Conservation (phyloP, 805 yeast species). For the Metschnikowia shivogae region DNA sequence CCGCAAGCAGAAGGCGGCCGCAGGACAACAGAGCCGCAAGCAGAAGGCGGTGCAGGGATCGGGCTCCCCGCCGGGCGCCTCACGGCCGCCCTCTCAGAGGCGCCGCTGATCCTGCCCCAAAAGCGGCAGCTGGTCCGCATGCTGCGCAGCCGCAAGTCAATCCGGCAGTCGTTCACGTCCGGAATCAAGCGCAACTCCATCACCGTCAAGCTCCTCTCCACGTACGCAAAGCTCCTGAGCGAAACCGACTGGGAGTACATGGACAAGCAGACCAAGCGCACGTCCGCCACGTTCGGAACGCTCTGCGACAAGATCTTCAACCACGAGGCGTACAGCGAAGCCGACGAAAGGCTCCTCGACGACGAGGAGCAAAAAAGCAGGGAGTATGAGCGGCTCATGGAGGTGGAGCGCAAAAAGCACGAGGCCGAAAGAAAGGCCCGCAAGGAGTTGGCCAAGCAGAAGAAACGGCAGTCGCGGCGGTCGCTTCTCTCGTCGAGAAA, state of each 20-base stretch:
- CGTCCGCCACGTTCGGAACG: conserved; percentile 74
- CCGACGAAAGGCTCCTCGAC: conserved; percentile 44
- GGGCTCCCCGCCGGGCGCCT: background rate
- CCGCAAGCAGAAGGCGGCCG: background rate
- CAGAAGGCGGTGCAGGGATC: background rate
- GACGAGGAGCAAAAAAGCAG: conserved; percentile 40
- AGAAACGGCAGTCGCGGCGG: conserved; percentile 37
- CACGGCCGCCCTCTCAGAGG: conserved; percentile 1
- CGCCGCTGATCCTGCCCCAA: conserved; percentile 7
- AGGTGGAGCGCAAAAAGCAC: conserved; percentile 43
- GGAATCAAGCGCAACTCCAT: conserved; percentile 64
- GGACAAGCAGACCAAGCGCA: conserved; percentile 69
- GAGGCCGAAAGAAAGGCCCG: conserved; percentile 51
- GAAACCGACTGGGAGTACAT: conserved; percentile 66
- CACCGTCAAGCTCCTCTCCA: conserved; percentile 64
- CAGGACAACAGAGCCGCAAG: conserved; percentile 16
- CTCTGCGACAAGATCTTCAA: conserved; percentile 73
- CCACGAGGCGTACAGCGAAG: conserved; percentile 52
- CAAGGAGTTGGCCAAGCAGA: conserved; percentile 44
- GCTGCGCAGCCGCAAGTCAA: conserved; percentile 33
- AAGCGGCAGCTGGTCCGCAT: conserved; percentile 21
- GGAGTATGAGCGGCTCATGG: conserved; percentile 47
- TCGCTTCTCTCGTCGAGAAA: conserved; percentile 37
- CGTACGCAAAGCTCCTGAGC: conserved; percentile 66
- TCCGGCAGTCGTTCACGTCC: conserved; percentile 37